These are phyloP conservation scores for Pelomyxa schiedti DNA, from an alignment of 78 protist species.

Conservation along the genomic window DNA sequence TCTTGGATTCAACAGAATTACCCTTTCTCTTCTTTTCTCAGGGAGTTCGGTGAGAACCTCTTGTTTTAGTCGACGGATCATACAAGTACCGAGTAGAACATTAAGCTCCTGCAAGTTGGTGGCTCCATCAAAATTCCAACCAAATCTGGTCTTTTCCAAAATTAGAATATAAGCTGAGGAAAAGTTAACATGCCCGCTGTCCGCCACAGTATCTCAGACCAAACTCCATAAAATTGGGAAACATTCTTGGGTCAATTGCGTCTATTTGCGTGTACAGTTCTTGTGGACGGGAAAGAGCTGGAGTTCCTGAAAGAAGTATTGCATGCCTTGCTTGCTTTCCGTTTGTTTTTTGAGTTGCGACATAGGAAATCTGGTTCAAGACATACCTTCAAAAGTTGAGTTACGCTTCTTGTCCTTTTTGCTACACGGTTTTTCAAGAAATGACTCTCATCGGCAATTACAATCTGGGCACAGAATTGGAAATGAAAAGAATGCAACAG, in stretches of 20 bases:
- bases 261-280: conserved; percentile 65
- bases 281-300: conserved; percentile 67
- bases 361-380: background rate
- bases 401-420: too few species aligned
- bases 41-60: conserved; percentile 76
- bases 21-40: conserved; percentile 52
- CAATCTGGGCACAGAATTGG: too few species aligned
- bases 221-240: conserved; percentile 10
- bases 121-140: conserved; percentile 35
- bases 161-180: background rate
- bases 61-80: conserved; percentile 70
- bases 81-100: conserved; percentile 9
- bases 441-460: conserved; percentile 66
- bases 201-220: conserved; percentile 53
- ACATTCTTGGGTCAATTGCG: conserved; percentile 8
- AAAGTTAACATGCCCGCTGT: background rate
- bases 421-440: conserved; percentile 38
- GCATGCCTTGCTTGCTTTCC: background rate
- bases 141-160: background rate
- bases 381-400: background rate
- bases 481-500: too few species aligned
- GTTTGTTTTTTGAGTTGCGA: background rate
- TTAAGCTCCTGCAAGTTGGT: conserved; percentile 63
- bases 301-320: conserved; percentile 76
- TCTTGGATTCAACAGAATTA: background rate